phyloP scores from a whole-genome alignment of 1,284 basidiomycete genomes.

The Trichosporon coremiiforme region DNA sequence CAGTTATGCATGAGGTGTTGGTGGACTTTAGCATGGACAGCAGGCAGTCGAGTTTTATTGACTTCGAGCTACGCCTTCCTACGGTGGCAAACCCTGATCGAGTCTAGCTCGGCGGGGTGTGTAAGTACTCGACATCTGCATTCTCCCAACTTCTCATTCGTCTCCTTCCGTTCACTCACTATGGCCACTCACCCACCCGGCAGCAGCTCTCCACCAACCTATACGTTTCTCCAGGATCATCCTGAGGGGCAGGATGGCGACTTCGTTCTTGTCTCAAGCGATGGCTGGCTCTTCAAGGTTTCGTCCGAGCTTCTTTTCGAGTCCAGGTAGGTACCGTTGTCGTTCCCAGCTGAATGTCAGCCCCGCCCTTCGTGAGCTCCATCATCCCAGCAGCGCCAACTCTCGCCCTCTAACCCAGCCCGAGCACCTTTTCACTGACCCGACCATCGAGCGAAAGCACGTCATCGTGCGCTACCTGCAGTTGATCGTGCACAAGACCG shows the following conservation, averaged over 20 bases:
- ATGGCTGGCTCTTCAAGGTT: not conserved
- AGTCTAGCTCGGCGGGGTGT: no score
- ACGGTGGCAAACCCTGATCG: no score
- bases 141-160: not conserved
- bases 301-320: not conserved
- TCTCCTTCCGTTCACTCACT: not conserved
- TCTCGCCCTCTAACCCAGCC: not conserved
- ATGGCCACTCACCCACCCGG: not conserved
- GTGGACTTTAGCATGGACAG: no score
- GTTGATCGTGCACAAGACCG: not conserved
- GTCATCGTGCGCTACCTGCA: not conserved
- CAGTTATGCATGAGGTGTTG: no score
- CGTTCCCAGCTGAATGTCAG: not conserved
- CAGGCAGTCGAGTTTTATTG: no score
- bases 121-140: no score
- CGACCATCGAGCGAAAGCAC: not conserved
- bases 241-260: not conserved
- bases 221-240: not conserved
- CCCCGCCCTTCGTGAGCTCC: not conserved
- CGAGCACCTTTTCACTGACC: not conserved
- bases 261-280: not conserved
- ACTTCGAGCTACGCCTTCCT: no score
- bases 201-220: not conserved
- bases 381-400: not conserved
- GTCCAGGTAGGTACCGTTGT: not conserved